Conservation (phyloP, 768 basidiomycete species). For the Hebeloma cylindrosporum region DNA sequence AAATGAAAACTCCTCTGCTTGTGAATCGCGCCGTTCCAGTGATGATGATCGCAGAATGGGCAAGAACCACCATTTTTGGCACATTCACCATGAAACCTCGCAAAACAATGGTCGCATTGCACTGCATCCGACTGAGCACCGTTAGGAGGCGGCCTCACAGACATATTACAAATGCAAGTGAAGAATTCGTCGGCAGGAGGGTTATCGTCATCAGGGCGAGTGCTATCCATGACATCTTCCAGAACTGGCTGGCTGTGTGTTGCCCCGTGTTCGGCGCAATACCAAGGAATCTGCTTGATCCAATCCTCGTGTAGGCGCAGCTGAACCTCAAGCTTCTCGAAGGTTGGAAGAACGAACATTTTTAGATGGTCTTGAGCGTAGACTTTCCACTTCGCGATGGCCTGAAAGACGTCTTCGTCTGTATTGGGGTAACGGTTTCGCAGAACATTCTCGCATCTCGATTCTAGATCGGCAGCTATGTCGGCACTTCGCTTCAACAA, state of each 20-base stretch:
- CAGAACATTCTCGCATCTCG: constrained; percentile 71
- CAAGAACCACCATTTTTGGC: constrained; percentile 89
- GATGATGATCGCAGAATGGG: constrained; percentile 88
- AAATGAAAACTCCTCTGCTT: constrained; percentile 85
- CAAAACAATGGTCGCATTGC: constrained; percentile 88
- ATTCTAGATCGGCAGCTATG: constrained; percentile 77
- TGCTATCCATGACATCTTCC: constrained; percentile 74
- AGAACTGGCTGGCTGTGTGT: constrained; percentile 65
- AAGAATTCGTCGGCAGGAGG: constrained; percentile 81
- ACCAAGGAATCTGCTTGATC: constrained; percentile 80
- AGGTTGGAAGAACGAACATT: constrained; percentile 72
- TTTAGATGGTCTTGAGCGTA: constrained; percentile 71
- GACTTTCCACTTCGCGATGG: constrained; percentile 69
- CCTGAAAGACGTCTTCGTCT: constrained; percentile 68
- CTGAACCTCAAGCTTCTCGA: constrained; percentile 71
- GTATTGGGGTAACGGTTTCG: constrained; percentile 56
- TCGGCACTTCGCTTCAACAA: constrained; percentile 71
- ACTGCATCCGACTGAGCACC: constrained; percentile 80
- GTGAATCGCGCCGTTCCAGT: constrained; percentile 85
- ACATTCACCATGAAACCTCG: constrained; percentile 82
- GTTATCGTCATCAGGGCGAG: constrained; percentile 74
- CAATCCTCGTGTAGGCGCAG: constrained; percentile 67
- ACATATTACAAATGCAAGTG: constrained; percentile 77
- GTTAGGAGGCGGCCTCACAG: constrained; percentile 78
- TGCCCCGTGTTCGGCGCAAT: constrained; percentile 62